A percentile compares a stretch with the other conserved stretches of the same genome.
These are phyloP conservation scores for Rauvolfia tetraphylla DNA, from an alignment of 257 asterid species.

Conservation along the genomic window DNA sequence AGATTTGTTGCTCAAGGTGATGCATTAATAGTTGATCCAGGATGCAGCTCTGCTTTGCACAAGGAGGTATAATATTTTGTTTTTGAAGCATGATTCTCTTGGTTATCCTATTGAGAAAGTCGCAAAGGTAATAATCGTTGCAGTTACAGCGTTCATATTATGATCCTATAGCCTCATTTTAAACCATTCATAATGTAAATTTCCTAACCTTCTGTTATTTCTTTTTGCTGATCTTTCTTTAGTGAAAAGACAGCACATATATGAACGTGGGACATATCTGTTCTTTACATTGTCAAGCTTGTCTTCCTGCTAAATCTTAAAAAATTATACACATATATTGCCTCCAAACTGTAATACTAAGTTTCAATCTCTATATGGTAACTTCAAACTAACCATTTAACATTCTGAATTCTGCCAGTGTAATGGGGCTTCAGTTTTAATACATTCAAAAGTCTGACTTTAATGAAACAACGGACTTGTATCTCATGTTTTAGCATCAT, in stretches of 20 bases:
- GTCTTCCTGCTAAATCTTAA: neutral
- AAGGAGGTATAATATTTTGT: constrained; percentile 51
- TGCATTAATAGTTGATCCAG: constrained; percentile 92
- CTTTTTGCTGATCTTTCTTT: neutral
- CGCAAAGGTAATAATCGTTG: neutral
- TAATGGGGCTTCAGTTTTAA: neutral
- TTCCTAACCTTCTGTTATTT: neutral
- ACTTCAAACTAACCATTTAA: neutral
- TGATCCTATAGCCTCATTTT: neutral
- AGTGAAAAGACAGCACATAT: neutral
- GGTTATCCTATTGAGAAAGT: neutral
- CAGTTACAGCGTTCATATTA: neutral
- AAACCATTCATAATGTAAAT: neutral
- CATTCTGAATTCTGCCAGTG: neutral
- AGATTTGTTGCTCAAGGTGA: constrained; percentile 63
- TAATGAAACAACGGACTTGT: neutral
- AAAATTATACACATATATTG: neutral
- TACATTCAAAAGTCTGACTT: neutral
- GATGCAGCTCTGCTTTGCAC: constrained; percentile 69
- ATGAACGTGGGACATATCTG: neutral
- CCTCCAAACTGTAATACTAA: neutral
- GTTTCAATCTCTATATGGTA: neutral
- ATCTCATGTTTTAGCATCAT: neutral
- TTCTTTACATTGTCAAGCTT: neutral
- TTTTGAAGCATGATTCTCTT: constrained; percentile 1